Evolutionary conservation across 148 eudicot genomes (phyloP), one percentile per base, ranked within the genome.

Genomic region (Amaranthus cruentus): DNA sequence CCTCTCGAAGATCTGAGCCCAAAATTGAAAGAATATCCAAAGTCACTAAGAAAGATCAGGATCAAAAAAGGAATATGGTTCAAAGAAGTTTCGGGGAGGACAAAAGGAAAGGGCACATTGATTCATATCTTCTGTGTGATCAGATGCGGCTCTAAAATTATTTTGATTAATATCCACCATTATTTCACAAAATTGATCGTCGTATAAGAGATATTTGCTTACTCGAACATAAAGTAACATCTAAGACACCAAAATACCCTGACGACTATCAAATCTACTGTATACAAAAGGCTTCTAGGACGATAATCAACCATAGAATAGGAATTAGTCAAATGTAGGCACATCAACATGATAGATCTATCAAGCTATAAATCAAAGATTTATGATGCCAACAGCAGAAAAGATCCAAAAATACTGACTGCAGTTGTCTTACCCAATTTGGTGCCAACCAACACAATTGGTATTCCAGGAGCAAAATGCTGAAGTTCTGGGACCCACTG

Each of bases 401-500:
- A 28, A 47, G 58, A 62, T 52, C 14, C 28, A 56, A 62, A 77
- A 74, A 28, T 18, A 9, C 52, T 8, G 28, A 73, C 43, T 28
- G 10, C 50, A 44, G 14, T 7, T 47, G 13, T 53, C 91, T 78
- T 84, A 95, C 99, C 99, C 73, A 90, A 75, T 85, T 95, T 95
- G 84, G 99, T 95, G 83, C 99, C 99, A 78, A 81, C 97, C 67
- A 95, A 83, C 11, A 95, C 99, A 49, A 95, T 68, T 5, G 99
- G 99, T 51, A 87, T 78, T 80, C 99, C 99, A 71, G 97, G 99
- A 63, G 99, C 97, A 86, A 71, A 84, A 81, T 95, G 99, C 88
- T 95, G 97, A 85, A 95, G 97, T 77, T 95, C 99, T 21, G 99
- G 99, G 77, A 95, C 90, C 99, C 99, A 95, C 99, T 95, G 97